Evolutionary conservation across 1,139 yeast genomes (phyloP), one percentile per base, ranked within the genome.

Genomic region (Hansenula anomala): DNA sequence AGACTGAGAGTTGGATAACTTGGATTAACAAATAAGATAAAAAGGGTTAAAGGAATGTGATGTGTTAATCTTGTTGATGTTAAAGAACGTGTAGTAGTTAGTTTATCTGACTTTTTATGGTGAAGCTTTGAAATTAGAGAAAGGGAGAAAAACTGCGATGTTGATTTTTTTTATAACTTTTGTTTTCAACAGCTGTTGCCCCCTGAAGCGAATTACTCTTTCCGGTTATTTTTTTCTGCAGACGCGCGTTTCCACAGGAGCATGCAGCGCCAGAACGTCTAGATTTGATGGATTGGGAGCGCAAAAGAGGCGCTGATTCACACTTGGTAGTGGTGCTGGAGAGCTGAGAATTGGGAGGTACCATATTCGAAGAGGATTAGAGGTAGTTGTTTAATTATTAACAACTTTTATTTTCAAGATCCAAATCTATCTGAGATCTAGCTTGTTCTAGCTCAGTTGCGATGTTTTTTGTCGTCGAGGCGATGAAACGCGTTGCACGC

Each of bases 1-100:
- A 31, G 47, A 39, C 47, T n/a, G 37, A 19, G 23, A 43, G 47
- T 41, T 28, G 30, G 30, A 28, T 16, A n/a, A n/a, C n/a, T n/a
- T 17, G 38, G 41, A 44, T 20, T 25, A n/a, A 20, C 17, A 37
- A 18, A 28, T 36, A 30, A 31, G 25, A 24, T 41, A 40, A 42
- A 17, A 25, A 24, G 8, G 25, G 15, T 18, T 20, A 30, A 30
- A 22, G 33, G 33, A 30, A 30, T 30, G 33, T 30, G 33, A 30
- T 22, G 19, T 30, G 33, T 28, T 28, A 28, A 28, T 23, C 19
- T 28, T 11, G n/a, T 26, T 15, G n/a, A 5, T 20, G 9, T 20
- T 20, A 20, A 8, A 8, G 13, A 23, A 6, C 4, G 13, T 23
- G 7, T 23, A 10, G 9, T 8, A 23, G 25, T 23, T 6, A 10